Evolutionary conservation across 2,329 filamentous ascomycete genomes (phyloP), one percentile per base, ranked within the genome.

Genomic region (Cladosporium sp.): DNA sequence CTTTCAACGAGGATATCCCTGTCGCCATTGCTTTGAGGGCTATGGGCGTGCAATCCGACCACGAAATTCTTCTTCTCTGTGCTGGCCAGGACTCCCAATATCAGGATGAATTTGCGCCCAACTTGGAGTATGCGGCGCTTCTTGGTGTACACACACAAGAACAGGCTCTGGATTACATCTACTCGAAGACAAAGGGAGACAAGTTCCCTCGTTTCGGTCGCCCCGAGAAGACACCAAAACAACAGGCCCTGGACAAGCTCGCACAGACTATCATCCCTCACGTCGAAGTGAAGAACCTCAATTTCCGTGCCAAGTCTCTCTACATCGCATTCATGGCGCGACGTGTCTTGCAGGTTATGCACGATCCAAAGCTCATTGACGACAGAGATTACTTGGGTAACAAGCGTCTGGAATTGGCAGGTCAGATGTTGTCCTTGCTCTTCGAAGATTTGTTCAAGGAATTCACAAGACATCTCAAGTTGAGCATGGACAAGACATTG

Each of bases 371-470:
- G 65, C 83, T 98, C 63, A 92, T 99, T 1, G 95, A 99, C 73
- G 95, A 99, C 77, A 87, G 95, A 75, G 96, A 99, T 80, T 99
- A 98, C 74, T 93, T 99, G 34, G 95, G 95, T 71, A 99, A 99
- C 81, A 99, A 99, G 80, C 88, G 95, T 67, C 83, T 99, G 52
- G 95, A 99, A 78, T 79, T 99, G 79, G 96, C 96, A 64, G 95
- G 95, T 0, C 95, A 98, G 79, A 89, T 99, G 76, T 82, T 99
- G 68, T 93, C 95, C 3, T 85, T 99, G 0, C 85, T 99, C 0
- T 99, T 99, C 72, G 96, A 99, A 79, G 96, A 99, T 83, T 80
- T 97, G 67, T 99, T 99, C 87, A 99, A 99, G 82, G 91, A 92
- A 68, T 97, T 97, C 78, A 91, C 92, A 73, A 87, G 87, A 66